phyloP scores from a whole-genome alignment of 2,329 filamentous ascomycete genomes.

The Neonectria coccinea region DNA sequence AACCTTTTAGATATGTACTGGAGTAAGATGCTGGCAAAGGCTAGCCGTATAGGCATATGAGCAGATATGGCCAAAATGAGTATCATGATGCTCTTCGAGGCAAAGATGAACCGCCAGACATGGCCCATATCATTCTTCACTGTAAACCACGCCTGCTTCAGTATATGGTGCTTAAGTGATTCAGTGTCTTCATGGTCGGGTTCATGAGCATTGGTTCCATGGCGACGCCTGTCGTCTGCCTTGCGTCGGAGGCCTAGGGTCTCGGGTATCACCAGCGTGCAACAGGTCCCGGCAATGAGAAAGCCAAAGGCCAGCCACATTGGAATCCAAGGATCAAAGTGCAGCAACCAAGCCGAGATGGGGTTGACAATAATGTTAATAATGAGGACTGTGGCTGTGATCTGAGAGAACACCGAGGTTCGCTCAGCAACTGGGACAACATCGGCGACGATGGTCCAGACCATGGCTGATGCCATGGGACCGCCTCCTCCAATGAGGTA shows the following conservation, averaged over 20 bases:
- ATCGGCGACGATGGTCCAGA: conserved; percentile 60
- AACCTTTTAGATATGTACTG: conserved; percentile 67
- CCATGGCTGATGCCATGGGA: conserved; percentile 56
- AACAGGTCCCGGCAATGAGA: conserved; percentile 45
- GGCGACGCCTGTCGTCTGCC: conserved; percentile 41
- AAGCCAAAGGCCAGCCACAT: conserved; percentile 51
- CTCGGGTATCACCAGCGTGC: conserved; percentile 55
- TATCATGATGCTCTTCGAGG: conserved; percentile 52
- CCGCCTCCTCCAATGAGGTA: conserved; percentile 57
- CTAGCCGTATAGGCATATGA: conserved; percentile 47
- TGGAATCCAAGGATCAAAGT: conserved; percentile 54
- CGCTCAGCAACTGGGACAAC: conserved; percentile 53
- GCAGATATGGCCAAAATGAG: conserved; percentile 51
- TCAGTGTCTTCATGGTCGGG: background rate
- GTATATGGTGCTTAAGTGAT: conserved; percentile 27
- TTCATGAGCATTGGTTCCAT: conserved; percentile 18
- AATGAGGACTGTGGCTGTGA: conserved; percentile 52
- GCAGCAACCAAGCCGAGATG: conserved; percentile 55
- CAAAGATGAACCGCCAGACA: conserved; percentile 55
- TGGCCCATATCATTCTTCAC: conserved; percentile 49
- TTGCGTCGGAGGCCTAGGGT: conserved; percentile 53
- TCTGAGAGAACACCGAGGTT: conserved; percentile 56
- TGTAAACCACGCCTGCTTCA: conserved; percentile 44
- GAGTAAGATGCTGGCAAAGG: conserved; percentile 53
- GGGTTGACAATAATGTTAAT: conserved; percentile 56